Base-by-base conservation (phyloP, 23 red algal species). In the Gracilaria gracilis region DNA sequence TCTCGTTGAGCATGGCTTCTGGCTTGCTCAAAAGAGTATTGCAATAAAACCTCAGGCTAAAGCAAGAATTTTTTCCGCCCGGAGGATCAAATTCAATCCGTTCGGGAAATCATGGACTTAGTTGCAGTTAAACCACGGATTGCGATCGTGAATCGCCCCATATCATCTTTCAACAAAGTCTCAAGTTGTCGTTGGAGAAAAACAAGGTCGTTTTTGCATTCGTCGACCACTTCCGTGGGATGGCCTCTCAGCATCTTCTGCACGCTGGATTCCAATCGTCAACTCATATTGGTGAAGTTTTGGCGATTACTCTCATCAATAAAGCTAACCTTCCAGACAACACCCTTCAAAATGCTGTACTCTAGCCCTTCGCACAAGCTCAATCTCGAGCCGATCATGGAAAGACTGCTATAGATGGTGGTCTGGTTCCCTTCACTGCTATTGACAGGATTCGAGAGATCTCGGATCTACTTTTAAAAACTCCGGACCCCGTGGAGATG, bases 1-100 rank as follows among this genome's bases (percentile, higher is more conserved):
- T n/a, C 9, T 87, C 39, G 0, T 66, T 32, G 8, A 74, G 3
- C 4, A 53, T n/a, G 83, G 50, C 15, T 6, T 87, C 17, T 62
- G 14, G 15, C 32, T 46, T 32, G 62, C 47, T n/a, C 67, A 87
- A 61, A 87, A 75, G 48, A 61, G 24, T 7, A 74, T 87, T 28
- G 12, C 61, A 24, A 49, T 51, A 0, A 2, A 73, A 51, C 61
- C 62, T 55, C 34, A 58, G 31, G 21, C 36, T 29, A 87, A 87
- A 39, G 62, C 0, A 5, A 1, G 61, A 48, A 74, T 87, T 16
- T 9, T 50, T 54, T 65, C 31, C 62, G 61, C 25, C 59, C 8
- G 39, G 24, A 59, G 19, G 5, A 20, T 24, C 49, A 53, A 59
- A 4, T 59, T 6, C 16, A 59, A 20, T 9, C 49, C 20, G 55